These are phyloP conservation scores for Voacanga thouarsii DNA, from an alignment of 257 asterid genomes.

Conservation along the genomic window DNA sequence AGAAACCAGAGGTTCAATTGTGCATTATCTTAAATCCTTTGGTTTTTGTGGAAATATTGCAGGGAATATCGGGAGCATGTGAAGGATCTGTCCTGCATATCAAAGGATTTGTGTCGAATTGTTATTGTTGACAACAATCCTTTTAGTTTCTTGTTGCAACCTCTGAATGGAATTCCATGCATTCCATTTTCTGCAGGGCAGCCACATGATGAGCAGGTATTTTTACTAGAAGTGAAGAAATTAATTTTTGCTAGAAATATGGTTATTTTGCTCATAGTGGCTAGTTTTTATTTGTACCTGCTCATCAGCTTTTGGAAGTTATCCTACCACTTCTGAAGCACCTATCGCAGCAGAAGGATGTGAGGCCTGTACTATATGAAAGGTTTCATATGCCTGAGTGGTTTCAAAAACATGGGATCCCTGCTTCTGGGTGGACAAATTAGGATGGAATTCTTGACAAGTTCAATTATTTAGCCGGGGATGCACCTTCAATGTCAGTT, in stretches of 20 bases:
- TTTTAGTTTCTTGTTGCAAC: constrained; percentile 92
- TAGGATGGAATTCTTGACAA: constrained; percentile 22
- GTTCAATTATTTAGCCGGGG: constrained; percentile 17
- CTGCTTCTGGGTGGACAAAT: constrained; percentile 52
- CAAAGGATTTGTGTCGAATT: constrained; percentile 62
- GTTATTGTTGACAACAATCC: constrained; percentile 97
- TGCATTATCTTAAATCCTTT: not conserved
- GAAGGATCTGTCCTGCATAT: constrained; percentile 72
- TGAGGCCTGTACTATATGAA: constrained; percentile 64
- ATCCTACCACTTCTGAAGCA: constrained; percentile 91
- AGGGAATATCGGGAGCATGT: constrained; percentile 92
- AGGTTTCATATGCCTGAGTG: constrained; percentile 92
- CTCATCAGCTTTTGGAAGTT: constrained; percentile 74
- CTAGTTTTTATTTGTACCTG: constrained; percentile 15
- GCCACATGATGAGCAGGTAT: constrained; percentile 80
- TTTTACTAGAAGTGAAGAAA: not conserved
- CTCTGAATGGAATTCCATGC: constrained; percentile 91
- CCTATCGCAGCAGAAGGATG: constrained; percentile 81
- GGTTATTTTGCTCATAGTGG: not conserved
- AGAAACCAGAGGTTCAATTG: not conserved
- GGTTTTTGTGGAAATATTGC: constrained; percentile 26
- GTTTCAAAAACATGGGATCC: constrained; percentile 88
- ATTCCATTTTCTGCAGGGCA: constrained; percentile 58
- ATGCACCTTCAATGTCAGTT: constrained; percentile 4
- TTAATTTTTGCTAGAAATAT: not conserved